Evolutionary conservation across 805 yeast genomes (phyloP).

Genomic region (Metschnikowia gruessii): DNA sequence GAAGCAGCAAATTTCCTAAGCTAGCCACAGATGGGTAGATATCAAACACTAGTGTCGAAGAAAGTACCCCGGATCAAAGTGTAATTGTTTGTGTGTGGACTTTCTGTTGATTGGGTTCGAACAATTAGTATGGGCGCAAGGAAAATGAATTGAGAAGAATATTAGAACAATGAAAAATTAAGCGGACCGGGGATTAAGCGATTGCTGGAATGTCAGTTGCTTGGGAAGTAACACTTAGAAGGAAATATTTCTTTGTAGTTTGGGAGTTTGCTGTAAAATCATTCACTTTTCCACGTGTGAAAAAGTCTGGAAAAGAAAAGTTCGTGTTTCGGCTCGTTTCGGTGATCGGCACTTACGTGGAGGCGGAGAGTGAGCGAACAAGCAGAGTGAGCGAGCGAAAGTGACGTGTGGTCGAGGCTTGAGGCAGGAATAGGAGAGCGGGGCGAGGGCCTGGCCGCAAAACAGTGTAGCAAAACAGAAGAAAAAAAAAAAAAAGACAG

Average conservation of each 20-base stretch:
- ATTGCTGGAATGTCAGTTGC: neutral
- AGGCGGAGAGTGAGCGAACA: slow-evolving; percentile 9
- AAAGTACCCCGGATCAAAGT: too few species aligned
- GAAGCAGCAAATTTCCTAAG: too few species aligned
- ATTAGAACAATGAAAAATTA: neutral
- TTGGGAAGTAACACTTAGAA: neutral
- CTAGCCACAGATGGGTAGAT: too few species aligned
- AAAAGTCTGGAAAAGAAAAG: slow-evolving; percentile 1
- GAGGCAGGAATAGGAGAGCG: slow-evolving; percentile 13
- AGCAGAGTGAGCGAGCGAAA: neutral
- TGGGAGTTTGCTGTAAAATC: neutral
- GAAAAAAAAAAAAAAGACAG: neutral
- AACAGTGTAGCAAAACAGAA: neutral
- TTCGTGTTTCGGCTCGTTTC: neutral
- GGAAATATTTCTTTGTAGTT: neutral
- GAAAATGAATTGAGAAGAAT: neutral
- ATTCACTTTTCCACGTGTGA: slow-evolving; percentile 1
- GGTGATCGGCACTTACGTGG: slow-evolving; percentile 8
- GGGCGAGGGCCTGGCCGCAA: slow-evolving; percentile 11
- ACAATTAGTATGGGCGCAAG: neutral
- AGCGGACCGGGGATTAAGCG: neutral
- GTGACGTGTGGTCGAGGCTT: slow-evolving; percentile 7
- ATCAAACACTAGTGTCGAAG: too few species aligned
- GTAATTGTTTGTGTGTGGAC: too few species aligned
- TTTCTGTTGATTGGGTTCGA: too few species aligned